Percentiles rank a stretch among this genome's conserved stretches.
phyloP scores from a whole-genome alignment of 208 protist genomes.

The Leishmania gerbilli region DNA sequence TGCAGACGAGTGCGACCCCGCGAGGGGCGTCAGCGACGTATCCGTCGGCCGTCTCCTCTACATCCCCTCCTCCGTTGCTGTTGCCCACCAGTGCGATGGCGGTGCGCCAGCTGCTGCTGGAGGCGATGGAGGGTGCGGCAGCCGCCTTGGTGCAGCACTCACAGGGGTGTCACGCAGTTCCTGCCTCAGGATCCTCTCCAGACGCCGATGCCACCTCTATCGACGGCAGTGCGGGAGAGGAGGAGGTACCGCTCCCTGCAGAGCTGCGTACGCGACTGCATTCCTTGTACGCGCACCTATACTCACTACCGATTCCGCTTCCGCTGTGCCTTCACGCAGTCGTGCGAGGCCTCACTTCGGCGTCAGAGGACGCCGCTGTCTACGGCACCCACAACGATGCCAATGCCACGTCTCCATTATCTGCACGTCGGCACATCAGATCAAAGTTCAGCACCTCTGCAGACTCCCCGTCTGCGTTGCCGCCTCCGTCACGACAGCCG shows the following conservation, averaged over 20 bases:
- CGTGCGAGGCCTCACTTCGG: slow-evolving; percentile 19
- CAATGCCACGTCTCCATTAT: not conserved
- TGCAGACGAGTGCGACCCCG: slow-evolving; percentile 10
- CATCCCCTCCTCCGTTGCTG: not conserved
- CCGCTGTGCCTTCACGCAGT: slow-evolving; percentile 29
- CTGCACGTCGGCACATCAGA: not conserved
- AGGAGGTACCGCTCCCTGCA: slow-evolving; percentile 23
- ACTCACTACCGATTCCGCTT: slow-evolving; percentile 20
- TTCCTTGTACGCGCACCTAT: slow-evolving; percentile 16
- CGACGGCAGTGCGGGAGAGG: not conserved
- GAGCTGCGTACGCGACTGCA: slow-evolving; percentile 21
- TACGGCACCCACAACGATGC: not conserved
- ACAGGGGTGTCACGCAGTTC: not conserved
- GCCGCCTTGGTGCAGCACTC: slow-evolving; percentile 18
- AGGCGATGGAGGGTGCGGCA: slow-evolving; percentile 31
- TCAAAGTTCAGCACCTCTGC: not conserved
- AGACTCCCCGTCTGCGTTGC: not conserved
- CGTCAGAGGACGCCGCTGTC: not conserved
- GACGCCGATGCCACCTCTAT: not conserved
- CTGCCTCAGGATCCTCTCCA: not conserved
- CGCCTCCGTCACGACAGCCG: not conserved
- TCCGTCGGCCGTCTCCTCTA: not conserved
- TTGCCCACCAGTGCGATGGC: slow-evolving; percentile 9
- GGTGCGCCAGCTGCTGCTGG: slow-evolving; percentile 29
- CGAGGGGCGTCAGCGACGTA: not conserved